These are phyloP conservation scores for Lactarius hengduanensis DNA, from an alignment of 768 basidiomycete species.

Conservation along the genomic window DNA sequence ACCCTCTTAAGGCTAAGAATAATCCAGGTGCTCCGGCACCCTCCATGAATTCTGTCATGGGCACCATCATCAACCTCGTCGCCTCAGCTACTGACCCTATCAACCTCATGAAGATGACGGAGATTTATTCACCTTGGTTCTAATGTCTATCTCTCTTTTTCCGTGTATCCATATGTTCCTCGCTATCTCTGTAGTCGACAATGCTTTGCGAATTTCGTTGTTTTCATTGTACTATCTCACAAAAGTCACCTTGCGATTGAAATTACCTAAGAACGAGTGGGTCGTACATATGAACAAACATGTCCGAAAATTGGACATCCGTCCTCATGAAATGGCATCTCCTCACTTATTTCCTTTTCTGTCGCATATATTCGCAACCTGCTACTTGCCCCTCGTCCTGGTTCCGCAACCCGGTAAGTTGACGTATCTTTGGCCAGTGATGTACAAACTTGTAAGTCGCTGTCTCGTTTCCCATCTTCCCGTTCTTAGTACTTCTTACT, in stretches of 20 bases:
- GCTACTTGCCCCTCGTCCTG: too few species aligned
- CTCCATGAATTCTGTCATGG: constrained; percentile 57
- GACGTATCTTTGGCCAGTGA: too few species aligned
- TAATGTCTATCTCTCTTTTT: constrained; percentile 34
- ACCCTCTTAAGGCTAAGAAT: constrained; percentile 33
- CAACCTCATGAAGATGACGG: constrained; percentile 81
- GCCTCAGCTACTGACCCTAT: constrained; percentile 84
- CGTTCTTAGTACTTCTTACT: too few species aligned
- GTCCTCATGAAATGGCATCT: too few species aligned
- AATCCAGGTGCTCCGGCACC: constrained; percentile 38
- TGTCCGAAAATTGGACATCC: too few species aligned
- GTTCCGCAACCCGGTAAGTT: too few species aligned
- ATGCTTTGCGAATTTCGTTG: constrained; percentile 19
- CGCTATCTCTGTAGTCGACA: constrained; percentile 19
- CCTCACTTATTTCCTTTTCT: too few species aligned
- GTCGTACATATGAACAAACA: too few species aligned
- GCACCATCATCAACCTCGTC: constrained; percentile 80
- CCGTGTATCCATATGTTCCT: constrained; percentile 18
- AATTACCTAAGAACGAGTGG: too few species aligned
- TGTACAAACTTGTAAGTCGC: too few species aligned
- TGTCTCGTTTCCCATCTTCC: too few species aligned
- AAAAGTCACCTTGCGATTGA: background rate
- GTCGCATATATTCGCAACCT: too few species aligned
- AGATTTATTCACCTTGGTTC: constrained; percentile 86
- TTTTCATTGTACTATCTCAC: constrained; percentile 21